These are phyloP conservation scores for Hypoxylon sp. DNA, from an alignment of 2,329 filamentous ascomycete species.

Conservation along the genomic window DNA sequence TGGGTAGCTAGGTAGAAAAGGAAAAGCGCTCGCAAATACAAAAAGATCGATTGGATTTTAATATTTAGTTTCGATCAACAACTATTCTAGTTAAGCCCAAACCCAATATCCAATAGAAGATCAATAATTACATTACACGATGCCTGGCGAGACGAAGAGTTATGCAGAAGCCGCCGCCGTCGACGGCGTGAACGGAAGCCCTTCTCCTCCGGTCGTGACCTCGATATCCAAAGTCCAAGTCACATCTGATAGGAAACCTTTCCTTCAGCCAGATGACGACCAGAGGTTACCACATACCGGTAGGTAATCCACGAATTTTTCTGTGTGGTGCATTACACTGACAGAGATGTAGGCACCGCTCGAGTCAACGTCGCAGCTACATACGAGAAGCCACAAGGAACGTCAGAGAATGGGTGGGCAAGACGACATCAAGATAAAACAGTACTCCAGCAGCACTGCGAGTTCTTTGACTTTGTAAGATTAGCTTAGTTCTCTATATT, in stretches of 20 bases:
- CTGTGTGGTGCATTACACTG: background rate
- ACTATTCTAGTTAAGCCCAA: background rate
- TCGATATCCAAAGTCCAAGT: constrained; percentile 38
- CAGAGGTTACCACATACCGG: constrained; percentile 42
- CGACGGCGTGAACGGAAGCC: constrained; percentile 8
- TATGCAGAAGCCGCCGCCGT: constrained; percentile 2
- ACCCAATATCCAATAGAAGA: constrained; percentile 1
- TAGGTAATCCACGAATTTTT: too few species aligned
- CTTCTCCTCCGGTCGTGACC: constrained; percentile 21
- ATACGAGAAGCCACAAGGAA: constrained; percentile 48
- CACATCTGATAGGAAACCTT: constrained; percentile 43
- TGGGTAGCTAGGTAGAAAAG: background rate
- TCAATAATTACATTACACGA: constrained; percentile 4
- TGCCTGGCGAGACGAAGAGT: constrained; percentile 19
- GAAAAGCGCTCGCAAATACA: constrained; percentile 6
- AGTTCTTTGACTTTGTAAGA: constrained; percentile 57
- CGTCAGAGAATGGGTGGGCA: constrained; percentile 46
- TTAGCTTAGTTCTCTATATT: too few species aligned
- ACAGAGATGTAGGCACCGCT: constrained; percentile 42
- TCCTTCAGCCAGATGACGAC: constrained; percentile 43
- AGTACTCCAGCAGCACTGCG: constrained; percentile 62
- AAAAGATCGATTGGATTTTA: constrained; percentile 15
- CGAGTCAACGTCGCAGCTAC: constrained; percentile 49
- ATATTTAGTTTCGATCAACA: background rate
- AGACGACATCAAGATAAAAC: constrained; percentile 46